These are phyloP conservation scores for Calocera cornea DNA, from an alignment of 768 basidiomycete genomes.

Conservation along the genomic window DNA sequence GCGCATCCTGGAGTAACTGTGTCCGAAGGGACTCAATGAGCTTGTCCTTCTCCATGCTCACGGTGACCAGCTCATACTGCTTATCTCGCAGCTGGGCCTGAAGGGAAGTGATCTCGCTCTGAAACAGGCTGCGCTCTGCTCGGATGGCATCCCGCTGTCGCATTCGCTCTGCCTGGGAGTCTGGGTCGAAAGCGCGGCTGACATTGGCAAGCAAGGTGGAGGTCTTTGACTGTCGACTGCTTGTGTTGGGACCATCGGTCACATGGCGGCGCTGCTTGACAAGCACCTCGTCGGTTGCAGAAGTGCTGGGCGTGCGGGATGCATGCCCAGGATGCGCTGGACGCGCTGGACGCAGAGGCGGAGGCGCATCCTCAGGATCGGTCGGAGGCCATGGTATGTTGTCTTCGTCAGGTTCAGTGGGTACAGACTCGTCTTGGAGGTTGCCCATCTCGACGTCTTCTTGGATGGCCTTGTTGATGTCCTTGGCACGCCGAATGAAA, in stretches of 20 bases:
- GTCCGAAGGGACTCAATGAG: background rate
- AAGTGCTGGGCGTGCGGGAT: background rate
- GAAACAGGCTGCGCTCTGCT: background rate
- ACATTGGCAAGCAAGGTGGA: background rate
- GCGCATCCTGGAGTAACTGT: background rate
- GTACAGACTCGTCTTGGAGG: background rate
- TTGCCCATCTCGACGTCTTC: background rate
- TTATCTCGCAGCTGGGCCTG: background rate
- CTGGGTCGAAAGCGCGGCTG: background rate
- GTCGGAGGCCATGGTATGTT: background rate
- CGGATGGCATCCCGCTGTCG: too few relatives aligned
- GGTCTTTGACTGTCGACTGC: background rate
- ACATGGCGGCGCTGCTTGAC: background rate
- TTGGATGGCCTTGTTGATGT: background rate
- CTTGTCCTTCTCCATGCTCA: background rate
- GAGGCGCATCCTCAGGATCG: background rate
- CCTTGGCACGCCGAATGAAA: background rate
- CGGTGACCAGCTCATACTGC: background rate
- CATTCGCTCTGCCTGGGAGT: background rate
- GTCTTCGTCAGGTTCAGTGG: background rate
- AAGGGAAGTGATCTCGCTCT: background rate
- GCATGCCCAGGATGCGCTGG: background rate
- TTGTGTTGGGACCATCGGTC: background rate
- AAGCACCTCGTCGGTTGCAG: background rate
- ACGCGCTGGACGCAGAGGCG: background rate